Percentiles rank a stretch among this genome's conserved stretches.
These are phyloP conservation scores for Oryza punctata DNA, from an alignment of 176 grass and related monocot species.

Conservation along the genomic window DNA sequence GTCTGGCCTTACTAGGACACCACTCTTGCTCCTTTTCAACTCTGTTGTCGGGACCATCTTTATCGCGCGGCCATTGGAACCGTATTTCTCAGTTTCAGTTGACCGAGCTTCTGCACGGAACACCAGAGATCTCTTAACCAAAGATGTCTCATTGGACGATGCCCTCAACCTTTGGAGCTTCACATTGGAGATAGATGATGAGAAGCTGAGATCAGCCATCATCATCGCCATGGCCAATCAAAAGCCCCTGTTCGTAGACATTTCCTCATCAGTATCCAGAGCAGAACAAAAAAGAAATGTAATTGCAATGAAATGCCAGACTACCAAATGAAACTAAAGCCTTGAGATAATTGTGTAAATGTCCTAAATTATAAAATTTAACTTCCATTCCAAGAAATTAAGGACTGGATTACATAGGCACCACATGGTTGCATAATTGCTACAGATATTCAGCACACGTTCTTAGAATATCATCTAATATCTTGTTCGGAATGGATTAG, in stretches of 20 bases:
- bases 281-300: not conserved
- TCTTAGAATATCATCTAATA: not conserved
- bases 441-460: not conserved
- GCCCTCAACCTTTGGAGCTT: constrained; percentile 48
- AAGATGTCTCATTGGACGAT: constrained; percentile 21
- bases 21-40: constrained; percentile 52
- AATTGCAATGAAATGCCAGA: not conserved
- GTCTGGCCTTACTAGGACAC: constrained; percentile 34
- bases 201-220: constrained; percentile 70
- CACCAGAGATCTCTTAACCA: constrained; percentile 41
- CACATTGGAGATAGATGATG: constrained; percentile 58
- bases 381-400: constrained; percentile 6
- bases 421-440: not conserved
- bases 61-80: constrained; percentile 62
- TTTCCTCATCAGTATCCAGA: constrained; percentile 16
- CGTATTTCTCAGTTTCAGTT: constrained; percentile 54
- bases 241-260: constrained; percentile 29
- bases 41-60: constrained; percentile 86
- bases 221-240: constrained; percentile 58
- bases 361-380: constrained; percentile 7
- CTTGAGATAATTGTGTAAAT: not conserved
- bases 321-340: constrained; percentile 8
- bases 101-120: constrained; percentile 53
- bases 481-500: not conserved
- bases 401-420: not conserved